These are phyloP conservation scores for Dioszegia aurantiaca DNA, from an alignment of 768 basidiomycete genomes.

Conservation along the genomic window DNA sequence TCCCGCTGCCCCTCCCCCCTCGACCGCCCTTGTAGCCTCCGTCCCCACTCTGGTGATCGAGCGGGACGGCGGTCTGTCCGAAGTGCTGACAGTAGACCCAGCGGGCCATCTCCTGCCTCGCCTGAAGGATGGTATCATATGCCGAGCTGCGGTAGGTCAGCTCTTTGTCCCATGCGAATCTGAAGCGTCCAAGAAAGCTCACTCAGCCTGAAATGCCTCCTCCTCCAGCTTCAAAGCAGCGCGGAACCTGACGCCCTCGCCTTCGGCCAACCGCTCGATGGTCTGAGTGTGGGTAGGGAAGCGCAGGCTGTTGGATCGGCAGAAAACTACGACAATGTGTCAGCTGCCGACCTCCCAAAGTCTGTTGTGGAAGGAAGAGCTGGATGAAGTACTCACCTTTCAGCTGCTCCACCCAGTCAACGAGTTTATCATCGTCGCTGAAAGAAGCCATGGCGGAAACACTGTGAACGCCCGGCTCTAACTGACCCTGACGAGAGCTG, in stretches of 20 bases:
- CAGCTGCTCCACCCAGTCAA: slow-evolving; percentile 17
- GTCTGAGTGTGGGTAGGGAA: slow-evolving; percentile 8
- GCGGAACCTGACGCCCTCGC: background rate
- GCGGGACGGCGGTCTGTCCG: slow-evolving; percentile 7
- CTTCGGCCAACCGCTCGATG: background rate
- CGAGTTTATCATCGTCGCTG: background rate
- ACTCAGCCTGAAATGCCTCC: slow-evolving; percentile 8
- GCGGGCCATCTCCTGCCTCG: slow-evolving; percentile 21
- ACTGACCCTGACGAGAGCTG: no score
- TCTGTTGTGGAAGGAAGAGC: no score
- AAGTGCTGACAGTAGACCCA: slow-evolving; percentile 19
- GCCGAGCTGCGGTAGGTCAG: background rate
- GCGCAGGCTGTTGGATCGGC: background rate
- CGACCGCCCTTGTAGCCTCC: background rate
- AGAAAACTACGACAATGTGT: slow-evolving; percentile 2
- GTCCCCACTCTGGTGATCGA: background rate
- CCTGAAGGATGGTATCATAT: slow-evolving; percentile 11
- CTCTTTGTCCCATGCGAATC: no score
- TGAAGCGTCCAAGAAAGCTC: background rate
- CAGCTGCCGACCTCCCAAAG: no score
- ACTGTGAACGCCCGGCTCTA: no score
- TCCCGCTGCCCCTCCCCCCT: background rate
- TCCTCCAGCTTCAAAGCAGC: slow-evolving; percentile 8
- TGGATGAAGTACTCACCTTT: no score
- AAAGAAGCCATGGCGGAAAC: background rate